A percentile compares a stretch with the other conserved stretches of the same genome.
phyloP scores from a whole-genome alignment of 345 rosid genomes.

The Syzygium oleosum region DNA sequence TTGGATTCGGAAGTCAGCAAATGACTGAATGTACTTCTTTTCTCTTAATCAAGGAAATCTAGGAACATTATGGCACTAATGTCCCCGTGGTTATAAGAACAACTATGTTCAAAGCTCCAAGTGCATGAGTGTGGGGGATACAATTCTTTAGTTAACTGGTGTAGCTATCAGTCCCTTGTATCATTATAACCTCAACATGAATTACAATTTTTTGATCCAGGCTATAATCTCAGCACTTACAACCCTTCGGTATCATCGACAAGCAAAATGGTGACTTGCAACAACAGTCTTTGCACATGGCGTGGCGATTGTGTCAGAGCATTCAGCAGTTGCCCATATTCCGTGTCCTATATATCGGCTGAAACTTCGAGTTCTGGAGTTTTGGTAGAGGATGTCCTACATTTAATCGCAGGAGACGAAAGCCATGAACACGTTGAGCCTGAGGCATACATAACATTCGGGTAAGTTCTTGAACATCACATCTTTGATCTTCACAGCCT shows the following conservation, averaged over 20 bases:
- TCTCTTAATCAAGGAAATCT: not conserved
- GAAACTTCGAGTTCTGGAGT: constrained; percentile 80
- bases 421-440: constrained; percentile 21
- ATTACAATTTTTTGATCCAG: constrained; percentile 20
- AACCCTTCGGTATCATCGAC: constrained; percentile 62
- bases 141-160: not conserved
- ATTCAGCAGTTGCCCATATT: constrained; percentile 69
- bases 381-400: constrained; percentile 76
- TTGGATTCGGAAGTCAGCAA: not conserved
- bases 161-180: not conserved
- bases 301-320: constrained; percentile 57
- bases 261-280: constrained; percentile 68
- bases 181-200: not conserved
- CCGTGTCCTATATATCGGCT: constrained; percentile 72
- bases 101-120: not conserved
- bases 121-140: not conserved
- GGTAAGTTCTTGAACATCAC: constrained; percentile 30
- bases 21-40: not conserved
- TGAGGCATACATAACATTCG: constrained; percentile 60
- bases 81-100: not conserved
- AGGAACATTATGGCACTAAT: not conserved
- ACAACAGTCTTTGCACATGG: constrained; percentile 51
- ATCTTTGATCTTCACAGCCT: not conserved
- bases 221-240: constrained; percentile 64
- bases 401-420: constrained; percentile 43